Percentiles rank a stretch among this genome's conserved stretches.
These are phyloP conservation scores for Clitopilus passeckerianus DNA, from an alignment of 768 basidiomycete species.

Conservation along the genomic window DNA sequence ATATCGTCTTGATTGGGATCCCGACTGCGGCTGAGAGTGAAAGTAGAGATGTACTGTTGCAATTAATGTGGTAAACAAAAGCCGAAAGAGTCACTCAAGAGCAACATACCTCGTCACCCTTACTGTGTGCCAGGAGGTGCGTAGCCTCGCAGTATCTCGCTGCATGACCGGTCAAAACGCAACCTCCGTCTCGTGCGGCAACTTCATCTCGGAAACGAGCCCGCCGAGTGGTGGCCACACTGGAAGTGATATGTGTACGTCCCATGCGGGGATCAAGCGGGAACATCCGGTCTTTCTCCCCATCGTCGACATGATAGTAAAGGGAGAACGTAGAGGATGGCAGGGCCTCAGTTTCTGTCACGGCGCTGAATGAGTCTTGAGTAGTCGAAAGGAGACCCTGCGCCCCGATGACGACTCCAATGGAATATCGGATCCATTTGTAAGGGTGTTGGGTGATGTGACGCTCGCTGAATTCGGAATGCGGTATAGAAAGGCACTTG, in stretches of 20 bases:
- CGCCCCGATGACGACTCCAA: constrained; percentile 13
- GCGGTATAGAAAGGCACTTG: not conserved
- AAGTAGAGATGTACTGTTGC: constrained; percentile 12
- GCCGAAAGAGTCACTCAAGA: constrained; percentile 4
- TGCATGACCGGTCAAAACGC: constrained; percentile 6
- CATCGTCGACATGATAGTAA: constrained; percentile 12
- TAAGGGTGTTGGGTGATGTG: constrained; percentile 11
- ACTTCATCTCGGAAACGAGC: constrained; percentile 6
- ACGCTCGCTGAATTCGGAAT: not conserved
- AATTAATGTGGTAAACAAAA: constrained; percentile 5
- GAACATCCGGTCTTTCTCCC: constrained; percentile 14
- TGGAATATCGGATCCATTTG: constrained; percentile 17
- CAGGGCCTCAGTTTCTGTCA: constrained; percentile 8
- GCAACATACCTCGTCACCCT: constrained; percentile 12
- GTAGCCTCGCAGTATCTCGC: constrained; percentile 9
- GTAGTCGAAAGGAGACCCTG: constrained; percentile 12
- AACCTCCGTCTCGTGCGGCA: constrained; percentile 11
- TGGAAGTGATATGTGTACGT: constrained; percentile 10
- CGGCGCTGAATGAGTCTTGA: constrained; percentile 2
- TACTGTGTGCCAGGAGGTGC: constrained; percentile 13
- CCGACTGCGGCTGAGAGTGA: constrained; percentile 9
- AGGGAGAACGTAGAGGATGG: constrained; percentile 3
- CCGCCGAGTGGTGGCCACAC: constrained; percentile 8
- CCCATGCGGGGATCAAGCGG: constrained; percentile 11
- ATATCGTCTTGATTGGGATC: constrained; percentile 7